These are phyloP conservation scores for Populus tremula DNA, from an alignment of 345 rosid genomes.

Conservation along the genomic window DNA sequence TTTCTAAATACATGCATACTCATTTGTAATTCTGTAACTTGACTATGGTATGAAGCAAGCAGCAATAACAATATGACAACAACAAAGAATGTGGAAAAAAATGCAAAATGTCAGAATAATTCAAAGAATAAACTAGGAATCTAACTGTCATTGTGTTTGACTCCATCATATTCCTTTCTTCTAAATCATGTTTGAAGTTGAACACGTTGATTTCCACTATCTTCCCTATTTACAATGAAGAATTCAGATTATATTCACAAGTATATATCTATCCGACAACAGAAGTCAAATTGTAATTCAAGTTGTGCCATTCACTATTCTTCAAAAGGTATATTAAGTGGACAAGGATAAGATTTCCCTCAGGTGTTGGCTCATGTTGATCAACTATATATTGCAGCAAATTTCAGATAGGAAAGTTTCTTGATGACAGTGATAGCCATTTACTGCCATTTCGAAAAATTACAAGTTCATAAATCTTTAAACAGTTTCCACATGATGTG, in stretches of 20 bases:
- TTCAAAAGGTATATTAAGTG: constrained; percentile 1
- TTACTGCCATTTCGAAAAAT: background rate
- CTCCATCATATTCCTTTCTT: background rate
- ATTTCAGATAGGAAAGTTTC: background rate
- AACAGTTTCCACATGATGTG: constrained; percentile 2
- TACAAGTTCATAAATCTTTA: background rate
- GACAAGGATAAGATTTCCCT: constrained; percentile 2
- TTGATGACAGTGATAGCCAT: background rate
- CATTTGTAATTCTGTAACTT: background rate
- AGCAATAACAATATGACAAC: background rate
- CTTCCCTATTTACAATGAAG: background rate
- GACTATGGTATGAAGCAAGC: background rate
- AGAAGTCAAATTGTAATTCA: background rate
- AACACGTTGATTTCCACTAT: constrained; percentile 2
- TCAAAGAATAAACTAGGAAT: background rate
- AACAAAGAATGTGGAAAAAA: background rate
- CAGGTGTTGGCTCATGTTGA: background rate
- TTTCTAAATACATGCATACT: background rate
- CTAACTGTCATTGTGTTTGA: background rate
- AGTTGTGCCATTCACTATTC: background rate
- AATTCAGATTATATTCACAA: background rate
- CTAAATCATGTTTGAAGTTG: background rate
- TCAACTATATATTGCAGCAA: background rate
- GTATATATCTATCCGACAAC: too few relatives aligned
- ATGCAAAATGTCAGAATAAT: background rate